These are phyloP conservation scores for Suillus occidentalis DNA, from an alignment of 768 basidiomycete genomes.

Conservation along the genomic window DNA sequence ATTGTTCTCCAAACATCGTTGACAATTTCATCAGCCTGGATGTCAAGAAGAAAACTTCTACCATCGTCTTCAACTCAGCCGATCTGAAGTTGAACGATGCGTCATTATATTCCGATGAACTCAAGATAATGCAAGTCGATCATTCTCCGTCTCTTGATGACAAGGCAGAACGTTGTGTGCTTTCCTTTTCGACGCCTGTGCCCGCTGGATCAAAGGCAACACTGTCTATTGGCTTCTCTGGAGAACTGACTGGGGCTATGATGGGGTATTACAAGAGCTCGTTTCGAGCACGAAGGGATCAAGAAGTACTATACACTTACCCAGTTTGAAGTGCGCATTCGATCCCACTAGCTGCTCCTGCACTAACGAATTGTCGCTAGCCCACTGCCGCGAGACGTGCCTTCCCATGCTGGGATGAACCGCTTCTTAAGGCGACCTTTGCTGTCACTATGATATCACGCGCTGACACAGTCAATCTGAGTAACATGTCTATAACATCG, in stretches of 20 bases:
- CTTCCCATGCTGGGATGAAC: conserved; percentile 94
- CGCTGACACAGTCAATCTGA: conserved; percentile 69
- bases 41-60: conserved; percentile 57
- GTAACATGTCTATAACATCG: conserved; percentile 83
- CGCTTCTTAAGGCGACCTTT: conserved; percentile 84
- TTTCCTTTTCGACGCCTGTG: conserved; percentile 58
- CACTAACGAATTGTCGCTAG: conserved; percentile 35
- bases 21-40: conserved; percentile 49
- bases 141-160: conserved; percentile 54
- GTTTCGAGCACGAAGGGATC: conserved; percentile 63
- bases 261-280: conserved; percentile 79
- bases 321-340: conserved; percentile 71
- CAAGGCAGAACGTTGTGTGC: conserved; percentile 61
- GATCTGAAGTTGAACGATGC: conserved; percentile 58
- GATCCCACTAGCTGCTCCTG: not conserved
- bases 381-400: conserved; percentile 82
- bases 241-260: conserved; percentile 69
- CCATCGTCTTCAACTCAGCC: conserved; percentile 64
- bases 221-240: conserved; percentile 69
- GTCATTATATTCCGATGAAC: conserved; percentile 55
- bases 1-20: not conserved
- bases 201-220: conserved; percentile 69
- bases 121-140: conserved; percentile 47
- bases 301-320: conserved; percentile 76
- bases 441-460: conserved; percentile 78